phyloP scores from a whole-genome alignment of 352 stramenopile species.

The Phytophthora tubulina region DNA sequence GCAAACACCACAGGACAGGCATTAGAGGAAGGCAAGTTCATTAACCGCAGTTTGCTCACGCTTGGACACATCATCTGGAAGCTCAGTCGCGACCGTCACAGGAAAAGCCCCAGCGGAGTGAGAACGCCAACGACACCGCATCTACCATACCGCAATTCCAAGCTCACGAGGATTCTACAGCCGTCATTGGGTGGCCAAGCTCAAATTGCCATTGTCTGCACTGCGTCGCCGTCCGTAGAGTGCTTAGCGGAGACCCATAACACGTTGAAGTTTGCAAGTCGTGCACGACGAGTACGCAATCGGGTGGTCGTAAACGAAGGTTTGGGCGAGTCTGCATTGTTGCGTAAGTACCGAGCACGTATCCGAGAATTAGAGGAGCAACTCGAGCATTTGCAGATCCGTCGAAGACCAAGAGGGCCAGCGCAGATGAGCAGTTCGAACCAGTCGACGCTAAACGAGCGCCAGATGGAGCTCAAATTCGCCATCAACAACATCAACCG shows the following conservation, averaged over 20 bases:
- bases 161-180: slow-evolving; percentile 98
- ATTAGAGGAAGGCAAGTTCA: slow-evolving; percentile 89
- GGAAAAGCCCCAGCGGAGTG: slow-evolving; percentile 25
- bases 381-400: slow-evolving; percentile 62
- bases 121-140: slow-evolving; percentile 55
- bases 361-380: slow-evolving; percentile 77
- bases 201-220: slow-evolving; percentile 97
- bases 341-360: slow-evolving; percentile 74
- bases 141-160: slow-evolving; percentile 98
- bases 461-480: slow-evolving; percentile 79
- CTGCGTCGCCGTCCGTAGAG: slow-evolving; percentile 93
- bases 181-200: slow-evolving; percentile 96
- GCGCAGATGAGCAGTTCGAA: slow-evolving; percentile 24
- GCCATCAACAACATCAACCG: slow-evolving; percentile 86
- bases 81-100: slow-evolving; percentile 73
- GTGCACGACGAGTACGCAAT: slow-evolving; percentile 94
- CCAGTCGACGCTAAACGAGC: slow-evolving; percentile 56
- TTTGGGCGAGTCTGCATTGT: slow-evolving; percentile 68
- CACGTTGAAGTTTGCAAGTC: slow-evolving; percentile 96
- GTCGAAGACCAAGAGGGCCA: slow-evolving; percentile 42
- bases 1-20: slow-evolving; percentile 82
- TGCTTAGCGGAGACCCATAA: slow-evolving; percentile 95
- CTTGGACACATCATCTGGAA: slow-evolving; percentile 96
- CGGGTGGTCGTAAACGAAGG: slow-evolving; percentile 92
- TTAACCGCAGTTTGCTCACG: slow-evolving; percentile 93